Evolutionary conservation across 2,329 filamentous ascomycete genomes (phyloP).

Genomic region (Aspergillus fischeri): DNA sequence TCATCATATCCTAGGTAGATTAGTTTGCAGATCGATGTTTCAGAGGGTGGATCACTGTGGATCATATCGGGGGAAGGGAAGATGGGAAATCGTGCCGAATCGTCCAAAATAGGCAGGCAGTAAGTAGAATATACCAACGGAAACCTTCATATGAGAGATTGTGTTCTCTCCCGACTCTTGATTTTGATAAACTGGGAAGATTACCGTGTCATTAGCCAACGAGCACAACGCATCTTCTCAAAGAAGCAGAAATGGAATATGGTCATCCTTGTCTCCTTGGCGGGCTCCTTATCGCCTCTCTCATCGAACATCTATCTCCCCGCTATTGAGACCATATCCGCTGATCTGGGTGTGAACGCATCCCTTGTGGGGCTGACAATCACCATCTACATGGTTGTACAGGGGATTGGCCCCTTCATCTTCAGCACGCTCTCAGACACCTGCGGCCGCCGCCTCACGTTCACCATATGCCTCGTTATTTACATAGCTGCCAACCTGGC

Average conservation of each 20-base stretch:
- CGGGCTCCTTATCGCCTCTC: constrained; percentile 43
- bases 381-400: constrained; percentile 48
- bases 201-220: too few relatives aligned
- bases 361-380: constrained; percentile 33
- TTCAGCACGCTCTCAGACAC: constrained; percentile 49
- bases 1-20: too few relatives aligned
- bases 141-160: too few relatives aligned
- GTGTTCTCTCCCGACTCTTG: too few relatives aligned
- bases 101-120: too few relatives aligned
- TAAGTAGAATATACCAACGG: too few relatives aligned
- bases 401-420: constrained; percentile 48
- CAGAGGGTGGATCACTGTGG: too few relatives aligned
- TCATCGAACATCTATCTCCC: constrained; percentile 47
- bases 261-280: constrained; percentile 37
- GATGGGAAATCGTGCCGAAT: too few relatives aligned
- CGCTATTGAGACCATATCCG: constrained; percentile 28
- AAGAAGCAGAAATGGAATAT: constrained; percentile 34
- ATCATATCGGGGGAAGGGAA: too few relatives aligned
- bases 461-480: constrained; percentile 44
- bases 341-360: constrained; percentile 24
- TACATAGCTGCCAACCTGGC: constrained; percentile 48
- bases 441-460: constrained; percentile 45
- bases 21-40: too few relatives aligned
- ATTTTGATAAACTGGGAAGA: too few relatives aligned
- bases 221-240: constrained; percentile 27